These are phyloP conservation scores for Ceratocystis cubensis DNA, from an alignment of 2,329 filamentous ascomycete genomes.

Conservation along the genomic window DNA sequence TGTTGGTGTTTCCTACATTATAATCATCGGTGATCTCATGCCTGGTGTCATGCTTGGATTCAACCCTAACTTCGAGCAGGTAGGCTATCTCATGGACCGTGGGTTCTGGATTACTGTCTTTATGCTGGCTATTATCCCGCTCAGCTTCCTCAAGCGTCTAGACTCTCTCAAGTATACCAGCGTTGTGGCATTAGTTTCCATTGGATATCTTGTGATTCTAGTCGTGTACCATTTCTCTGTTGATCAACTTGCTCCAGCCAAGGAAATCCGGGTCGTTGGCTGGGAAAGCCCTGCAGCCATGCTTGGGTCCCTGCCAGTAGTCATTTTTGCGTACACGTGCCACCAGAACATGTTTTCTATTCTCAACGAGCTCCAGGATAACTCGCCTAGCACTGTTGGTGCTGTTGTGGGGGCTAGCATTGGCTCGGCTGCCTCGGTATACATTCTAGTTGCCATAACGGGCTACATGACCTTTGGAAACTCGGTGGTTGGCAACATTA, in stretches of 20 bases:
- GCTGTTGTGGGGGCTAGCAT: conserved; percentile 73
- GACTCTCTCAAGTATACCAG: conserved; percentile 98
- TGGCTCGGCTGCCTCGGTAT: conserved; percentile 74
- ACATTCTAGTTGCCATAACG: conserved; percentile 83
- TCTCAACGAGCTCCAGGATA: conserved; percentile 82
- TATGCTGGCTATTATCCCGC: conserved; percentile 88
- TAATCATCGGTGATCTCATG: conserved; percentile 98
- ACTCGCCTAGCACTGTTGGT: conserved; percentile 61
- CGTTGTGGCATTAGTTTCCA: conserved; percentile 77
- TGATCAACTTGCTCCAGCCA: conserved; percentile 62
- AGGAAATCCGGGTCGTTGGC: conserved; percentile 59
- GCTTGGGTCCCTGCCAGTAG: conserved; percentile 79
- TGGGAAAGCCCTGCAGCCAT: conserved; percentile 71
- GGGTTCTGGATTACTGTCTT: conserved; percentile 98
- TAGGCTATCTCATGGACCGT: conserved; percentile 70
- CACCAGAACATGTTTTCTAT: conserved; percentile 99
- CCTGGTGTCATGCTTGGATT: conserved; percentile 83
- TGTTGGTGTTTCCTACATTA: conserved; percentile 91
- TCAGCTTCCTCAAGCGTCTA: conserved; percentile 80
- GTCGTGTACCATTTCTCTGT: conserved; percentile 86
- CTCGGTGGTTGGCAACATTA: conserved; percentile 79
- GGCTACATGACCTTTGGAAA: conserved; percentile 94
- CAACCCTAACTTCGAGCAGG: conserved; percentile 44
- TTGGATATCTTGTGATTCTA: conserved; percentile 83
- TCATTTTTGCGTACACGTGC: conserved; percentile 98